Conservation (phyloP, 1,139 yeast genomes). For the Entelexis sorbosivorans region DNA sequence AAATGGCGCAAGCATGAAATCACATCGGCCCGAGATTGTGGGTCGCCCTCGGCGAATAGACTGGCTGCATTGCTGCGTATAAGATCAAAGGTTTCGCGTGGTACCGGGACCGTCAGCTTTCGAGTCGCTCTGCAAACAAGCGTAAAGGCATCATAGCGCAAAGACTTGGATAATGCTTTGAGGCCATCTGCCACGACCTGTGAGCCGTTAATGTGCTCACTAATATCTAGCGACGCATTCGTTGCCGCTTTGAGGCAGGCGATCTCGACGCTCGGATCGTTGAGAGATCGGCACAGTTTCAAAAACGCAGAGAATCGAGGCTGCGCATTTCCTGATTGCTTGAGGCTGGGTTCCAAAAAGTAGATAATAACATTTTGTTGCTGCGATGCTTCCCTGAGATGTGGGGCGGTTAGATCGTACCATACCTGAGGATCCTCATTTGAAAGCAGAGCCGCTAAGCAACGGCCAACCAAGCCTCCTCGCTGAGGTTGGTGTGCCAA, state of each 20-base stretch:
- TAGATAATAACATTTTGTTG: constrained; percentile 41
- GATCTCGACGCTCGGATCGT: constrained; percentile 28
- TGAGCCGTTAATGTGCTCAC: constrained; percentile 33
- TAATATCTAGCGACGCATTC: constrained; percentile 46
- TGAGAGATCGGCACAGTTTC: constrained; percentile 23
- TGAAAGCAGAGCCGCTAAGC: constrained; percentile 12
- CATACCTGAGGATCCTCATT: constrained; percentile 5
- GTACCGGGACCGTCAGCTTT: constrained; percentile 50
- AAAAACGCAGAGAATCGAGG: neutral
- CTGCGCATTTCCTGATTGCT: constrained; percentile 24
- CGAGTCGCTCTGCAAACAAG: constrained; percentile 34
- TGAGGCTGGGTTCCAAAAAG: constrained; percentile 53
- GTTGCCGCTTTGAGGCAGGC: constrained; percentile 57
- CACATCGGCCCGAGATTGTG: constrained; percentile 58
- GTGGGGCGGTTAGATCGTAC: constrained; percentile 4
- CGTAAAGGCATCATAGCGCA: constrained; percentile 14
- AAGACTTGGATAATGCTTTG: constrained; percentile 24
- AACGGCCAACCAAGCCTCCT: constrained; percentile 14
- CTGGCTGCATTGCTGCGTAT: constrained; percentile 37
- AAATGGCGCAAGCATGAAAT: constrained; percentile 51
- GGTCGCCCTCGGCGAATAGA: constrained; percentile 50
- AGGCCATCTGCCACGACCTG: constrained; percentile 31
- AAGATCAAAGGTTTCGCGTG: constrained; percentile 36
- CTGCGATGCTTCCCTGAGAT: constrained; percentile 33
- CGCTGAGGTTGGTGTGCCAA: constrained; percentile 6